Evolutionary conservation across 2,329 filamentous ascomycete genomes (phyloP).

Genomic region (Cordyceps javanica): DNA sequence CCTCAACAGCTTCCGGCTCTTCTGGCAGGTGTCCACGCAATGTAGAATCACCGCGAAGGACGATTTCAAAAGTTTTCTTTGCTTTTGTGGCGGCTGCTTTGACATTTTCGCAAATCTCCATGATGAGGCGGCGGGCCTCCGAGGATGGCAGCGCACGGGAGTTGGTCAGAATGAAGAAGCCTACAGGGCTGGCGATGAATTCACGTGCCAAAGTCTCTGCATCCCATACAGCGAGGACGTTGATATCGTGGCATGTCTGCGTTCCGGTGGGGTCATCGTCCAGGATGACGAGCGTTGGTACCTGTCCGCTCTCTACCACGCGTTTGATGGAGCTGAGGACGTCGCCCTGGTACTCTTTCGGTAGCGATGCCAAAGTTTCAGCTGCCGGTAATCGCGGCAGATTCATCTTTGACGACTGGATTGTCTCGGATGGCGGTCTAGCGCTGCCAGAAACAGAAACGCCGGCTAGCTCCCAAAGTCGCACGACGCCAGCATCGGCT

Average conservation of each 20-base stretch:
- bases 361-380: slow-evolving; percentile 19
- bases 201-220: slow-evolving; percentile 36
- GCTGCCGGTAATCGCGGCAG: slow-evolving; percentile 16
- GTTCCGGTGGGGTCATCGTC: slow-evolving; percentile 56
- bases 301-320: slow-evolving; percentile 17
- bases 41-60: slow-evolving; percentile 50
- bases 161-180: slow-evolving; percentile 56
- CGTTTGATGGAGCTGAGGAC: slow-evolving; percentile 18
- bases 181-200: slow-evolving; percentile 32
- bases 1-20: slow-evolving; percentile 45
- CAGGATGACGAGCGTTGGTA: slow-evolving; percentile 33
- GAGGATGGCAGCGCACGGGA: slow-evolving; percentile 45
- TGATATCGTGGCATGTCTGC: slow-evolving; percentile 52
- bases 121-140: slow-evolving; percentile 39
- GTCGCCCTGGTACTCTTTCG: slow-evolving; percentile 18
- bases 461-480: slow-evolving; percentile 31
- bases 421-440: neutral
- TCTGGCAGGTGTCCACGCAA: slow-evolving; percentile 49
- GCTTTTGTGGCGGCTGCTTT: slow-evolving; percentile 34
- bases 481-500: slow-evolving; percentile 28
- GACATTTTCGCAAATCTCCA: slow-evolving; percentile 44
- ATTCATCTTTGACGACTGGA: neutral
- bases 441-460: slow-evolving; percentile 18
- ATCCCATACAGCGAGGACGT: slow-evolving; percentile 49
- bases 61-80: slow-evolving; percentile 42